phyloP scores from a whole-genome alignment of 2,329 filamentous ascomycete species.

The Davidsoniella neocaledoniae region DNA sequence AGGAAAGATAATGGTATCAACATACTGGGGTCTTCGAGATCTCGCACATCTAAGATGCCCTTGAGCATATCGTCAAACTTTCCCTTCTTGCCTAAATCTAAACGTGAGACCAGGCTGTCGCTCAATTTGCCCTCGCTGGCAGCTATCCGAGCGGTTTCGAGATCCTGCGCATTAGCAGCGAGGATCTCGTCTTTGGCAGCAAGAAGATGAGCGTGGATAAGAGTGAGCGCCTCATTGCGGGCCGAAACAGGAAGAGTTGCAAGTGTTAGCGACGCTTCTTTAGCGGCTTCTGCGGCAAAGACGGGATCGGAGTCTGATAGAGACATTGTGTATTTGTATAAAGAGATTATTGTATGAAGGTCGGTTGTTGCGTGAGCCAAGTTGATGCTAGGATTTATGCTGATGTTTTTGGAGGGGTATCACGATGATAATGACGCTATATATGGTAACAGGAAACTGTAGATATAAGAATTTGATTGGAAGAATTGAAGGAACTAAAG shows the following conservation, averaged over 20 bases:
- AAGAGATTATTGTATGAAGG: background rate
- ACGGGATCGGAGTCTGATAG: constrained; percentile 69
- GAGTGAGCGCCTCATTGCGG: constrained; percentile 70
- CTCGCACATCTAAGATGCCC: constrained; percentile 76
- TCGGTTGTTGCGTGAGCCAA: background rate
- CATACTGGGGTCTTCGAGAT: constrained; percentile 70
- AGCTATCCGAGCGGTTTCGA: constrained; percentile 56
- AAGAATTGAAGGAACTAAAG: background rate
- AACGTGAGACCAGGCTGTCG: constrained; percentile 67
- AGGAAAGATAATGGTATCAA: constrained; percentile 13
- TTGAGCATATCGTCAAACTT: constrained; percentile 98
- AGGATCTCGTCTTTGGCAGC: constrained; percentile 59
- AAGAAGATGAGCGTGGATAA: constrained; percentile 63
- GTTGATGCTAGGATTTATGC: no score
- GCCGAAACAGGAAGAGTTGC: constrained; percentile 59
- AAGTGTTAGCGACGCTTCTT: constrained; percentile 64
- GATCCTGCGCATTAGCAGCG: constrained; percentile 69
- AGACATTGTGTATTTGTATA: constrained; percentile 46
- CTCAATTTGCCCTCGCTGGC: constrained; percentile 61
- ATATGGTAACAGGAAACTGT: background rate
- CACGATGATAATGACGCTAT: no score
- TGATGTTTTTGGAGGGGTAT: no score
- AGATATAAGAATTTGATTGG: background rate
- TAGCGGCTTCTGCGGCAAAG: constrained; percentile 62
- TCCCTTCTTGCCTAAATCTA: constrained; percentile 71